Base-by-base conservation (phyloP, 1,139 yeast species). In the Suhomyces guaymorum region DNA sequence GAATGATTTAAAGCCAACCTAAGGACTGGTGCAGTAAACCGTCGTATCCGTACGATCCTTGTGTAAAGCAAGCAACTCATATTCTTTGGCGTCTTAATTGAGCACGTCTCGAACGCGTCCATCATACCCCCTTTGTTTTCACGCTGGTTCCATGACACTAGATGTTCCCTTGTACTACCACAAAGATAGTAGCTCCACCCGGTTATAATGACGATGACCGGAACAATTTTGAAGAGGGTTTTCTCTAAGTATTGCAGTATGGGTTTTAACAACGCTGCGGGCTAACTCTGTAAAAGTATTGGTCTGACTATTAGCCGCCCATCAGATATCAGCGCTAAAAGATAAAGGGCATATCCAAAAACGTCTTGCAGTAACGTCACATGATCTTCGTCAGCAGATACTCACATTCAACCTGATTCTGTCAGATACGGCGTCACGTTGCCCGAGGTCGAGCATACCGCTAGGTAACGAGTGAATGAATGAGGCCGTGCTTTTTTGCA, bases 161-260 rank as follows among this genome's bases (percentile, higher is more conserved):
- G n/a, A n/a, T n/a, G n/a, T n/a, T n/a, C n/a, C n/a, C n/a, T n/a
- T n/a, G n/a, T n/a, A n/a, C n/a, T n/a, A n/a, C n/a, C n/a, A n/a
- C n/a, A n/a, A n/a, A n/a, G n/a, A n/a, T n/a, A n/a, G 12, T 11
- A 7, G 15, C 25, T 23, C 25, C 25, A n/a, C 15, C n/a, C 12
- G 25, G 14, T 11, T 12, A 23, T 10, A 24, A 14, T 4, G 9
- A 16, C 21, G 4, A 10, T 24, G 10, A 15, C 15, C 26, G 9
- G 12, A 11, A 24, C 12, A 14, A 11, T n/a, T 14, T 14, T 14
- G 15, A 11, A 15, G 7, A 14, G 18, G 12, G 17, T 8, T 22
- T 10, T 11, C 10, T 22, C 28, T 16, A 24, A 39, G 40, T 39
- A 39, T 35, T 36, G 42, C 31, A 38, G 42, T 39, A 35, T 30